A percentile compares a stretch with the other conserved stretches of the same genome.
These are phyloP conservation scores for Discostella pseudostelligera DNA, from an alignment of 108 stramenopile genomes.

Conservation along the genomic window DNA sequence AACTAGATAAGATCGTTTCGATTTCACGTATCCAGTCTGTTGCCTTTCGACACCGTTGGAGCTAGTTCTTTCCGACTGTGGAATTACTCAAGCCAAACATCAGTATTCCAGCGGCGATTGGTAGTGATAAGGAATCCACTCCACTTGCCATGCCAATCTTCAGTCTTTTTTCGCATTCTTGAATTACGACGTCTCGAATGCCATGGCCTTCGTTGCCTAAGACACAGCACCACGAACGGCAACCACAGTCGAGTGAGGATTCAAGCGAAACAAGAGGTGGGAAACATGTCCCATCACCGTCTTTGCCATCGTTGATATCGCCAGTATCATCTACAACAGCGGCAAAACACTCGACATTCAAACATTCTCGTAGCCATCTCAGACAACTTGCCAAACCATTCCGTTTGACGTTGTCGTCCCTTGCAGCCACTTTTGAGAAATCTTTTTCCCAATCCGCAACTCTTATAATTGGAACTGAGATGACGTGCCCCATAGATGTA, in stretches of 20 bases:
- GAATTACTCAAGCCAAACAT: conserved; percentile 67
- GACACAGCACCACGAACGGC: conserved; percentile 64
- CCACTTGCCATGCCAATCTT: conserved; percentile 60
- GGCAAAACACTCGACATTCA: conserved; percentile 47
- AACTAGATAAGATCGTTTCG: too few relatives aligned
- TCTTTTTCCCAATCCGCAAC: conserved; percentile 49
- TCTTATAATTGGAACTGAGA: conserved; percentile 59
- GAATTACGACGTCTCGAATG: conserved; percentile 49
- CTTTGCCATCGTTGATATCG: conserved; percentile 14
- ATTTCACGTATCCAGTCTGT: neutral
- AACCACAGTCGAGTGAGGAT: neutral
- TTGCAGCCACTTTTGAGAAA: conserved; percentile 11
- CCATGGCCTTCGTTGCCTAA: conserved; percentile 79
- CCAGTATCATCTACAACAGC: conserved; percentile 65
- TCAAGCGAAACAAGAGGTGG: conserved; percentile 39
- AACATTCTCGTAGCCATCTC: conserved; percentile 37
- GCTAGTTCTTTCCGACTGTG: too few relatives aligned
- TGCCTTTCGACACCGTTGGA: too few relatives aligned
- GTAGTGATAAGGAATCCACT: conserved; percentile 71
- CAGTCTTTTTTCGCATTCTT: conserved; percentile 48
- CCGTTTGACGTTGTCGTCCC: conserved; percentile 5
- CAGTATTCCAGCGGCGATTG: conserved; percentile 71
- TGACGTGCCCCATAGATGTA: conserved; percentile 77
- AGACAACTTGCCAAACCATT: conserved; percentile 26
- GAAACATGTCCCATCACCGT: conserved; percentile 20